A percentile compares a stretch with the other conserved stretches of the same genome.
Evolutionary conservation across 2,329 filamentous ascomycete species (phyloP).

Genomic region (Metarhizium guizhouense): DNA sequence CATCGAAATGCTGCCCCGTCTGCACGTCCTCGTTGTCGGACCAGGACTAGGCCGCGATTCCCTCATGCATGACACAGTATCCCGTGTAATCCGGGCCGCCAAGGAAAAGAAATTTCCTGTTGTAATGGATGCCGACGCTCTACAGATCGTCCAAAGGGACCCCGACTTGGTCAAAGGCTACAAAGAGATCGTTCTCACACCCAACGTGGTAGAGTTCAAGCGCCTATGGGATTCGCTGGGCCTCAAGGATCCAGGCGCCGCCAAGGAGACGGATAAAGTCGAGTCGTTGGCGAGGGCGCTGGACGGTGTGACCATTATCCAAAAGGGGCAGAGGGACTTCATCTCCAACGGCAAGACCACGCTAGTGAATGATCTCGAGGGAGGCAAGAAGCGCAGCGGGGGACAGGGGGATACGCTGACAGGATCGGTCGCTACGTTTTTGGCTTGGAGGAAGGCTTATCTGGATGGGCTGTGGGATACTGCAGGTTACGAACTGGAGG

Average conservation of each 20-base stretch:
- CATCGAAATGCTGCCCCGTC: slow-evolving; percentile 69
- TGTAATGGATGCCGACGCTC: slow-evolving; percentile 84
- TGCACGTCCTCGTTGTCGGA: slow-evolving; percentile 89
- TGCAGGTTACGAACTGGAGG: slow-evolving; percentile 34
- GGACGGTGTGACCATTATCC: slow-evolving; percentile 81
- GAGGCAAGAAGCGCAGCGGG: slow-evolving; percentile 82
- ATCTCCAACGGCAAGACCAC: slow-evolving; percentile 74
- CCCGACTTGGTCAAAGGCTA: slow-evolving; percentile 76
- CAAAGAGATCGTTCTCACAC: slow-evolving; percentile 77
- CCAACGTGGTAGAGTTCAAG: slow-evolving; percentile 89
- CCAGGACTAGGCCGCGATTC: slow-evolving; percentile 85
- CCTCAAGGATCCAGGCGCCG: slow-evolving; percentile 41
- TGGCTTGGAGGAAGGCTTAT: slow-evolving; percentile 85
- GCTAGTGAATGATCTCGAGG: slow-evolving; percentile 66
- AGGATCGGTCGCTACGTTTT: slow-evolving; percentile 76
- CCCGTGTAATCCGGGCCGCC: slow-evolving; percentile 70
- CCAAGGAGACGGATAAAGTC: slow-evolving; percentile 39
- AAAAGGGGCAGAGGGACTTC: slow-evolving; percentile 77
- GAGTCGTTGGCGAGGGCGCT: slow-evolving; percentile 63
- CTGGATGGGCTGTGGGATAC: slow-evolving; percentile 67
- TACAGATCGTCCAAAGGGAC: slow-evolving; percentile 66
- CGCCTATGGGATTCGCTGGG: slow-evolving; percentile 68
- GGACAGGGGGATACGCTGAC: slow-evolving; percentile 95
- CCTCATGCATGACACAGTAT: slow-evolving; percentile 82
- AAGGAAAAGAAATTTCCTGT: slow-evolving; percentile 64